A percentile compares a stretch with the other conserved stretches of the same genome.
These are phyloP conservation scores for Termitomyces sp. DNA, from an alignment of 768 basidiomycete genomes.

Conservation along the genomic window DNA sequence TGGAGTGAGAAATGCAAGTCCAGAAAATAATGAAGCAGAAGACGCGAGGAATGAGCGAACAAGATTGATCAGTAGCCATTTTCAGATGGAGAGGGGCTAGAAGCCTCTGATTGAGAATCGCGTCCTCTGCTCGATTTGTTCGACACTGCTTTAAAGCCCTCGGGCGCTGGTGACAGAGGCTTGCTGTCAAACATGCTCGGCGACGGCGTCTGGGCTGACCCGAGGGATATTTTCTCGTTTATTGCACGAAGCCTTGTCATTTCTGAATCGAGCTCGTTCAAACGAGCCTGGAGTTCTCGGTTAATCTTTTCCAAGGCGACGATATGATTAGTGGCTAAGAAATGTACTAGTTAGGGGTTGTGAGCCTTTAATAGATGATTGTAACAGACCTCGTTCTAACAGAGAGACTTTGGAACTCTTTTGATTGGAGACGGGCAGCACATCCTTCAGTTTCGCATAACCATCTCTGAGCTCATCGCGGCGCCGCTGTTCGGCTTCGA, in stretches of 20 bases:
- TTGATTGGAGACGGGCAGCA: conserved; percentile 81
- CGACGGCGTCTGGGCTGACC: conserved; percentile 49
- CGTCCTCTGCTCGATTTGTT: conserved; percentile 54
- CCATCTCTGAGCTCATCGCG: conserved; percentile 88
- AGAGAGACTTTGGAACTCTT: conserved; percentile 89
- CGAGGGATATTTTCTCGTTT: conserved; percentile 81
- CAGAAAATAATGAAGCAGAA: conserved; percentile 22
- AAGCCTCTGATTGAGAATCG: conserved; percentile 58
- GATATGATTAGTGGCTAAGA: conserved; percentile 74
- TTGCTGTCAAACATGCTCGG: conserved; percentile 45
- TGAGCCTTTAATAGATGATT: conserved; percentile 9
- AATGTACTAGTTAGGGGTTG: conserved; percentile 5
- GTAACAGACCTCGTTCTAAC: conserved; percentile 70
- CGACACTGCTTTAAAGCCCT: conserved; percentile 35
- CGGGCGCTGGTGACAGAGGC: conserved; percentile 63
- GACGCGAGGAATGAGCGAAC: conserved; percentile 4
- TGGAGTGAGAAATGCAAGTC: conserved; percentile 24
- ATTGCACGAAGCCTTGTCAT: conserved; percentile 63
- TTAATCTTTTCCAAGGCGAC: conserved; percentile 65
- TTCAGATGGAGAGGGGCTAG: conserved; percentile 49
- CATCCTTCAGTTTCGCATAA: conserved; percentile 83
- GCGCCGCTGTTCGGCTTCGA: conserved; percentile 86
- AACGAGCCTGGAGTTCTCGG: conserved; percentile 63
- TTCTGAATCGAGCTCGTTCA: conserved; percentile 61
- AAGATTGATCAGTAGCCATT: conserved; percentile 32